phyloP scores from a whole-genome alignment of 257 asterid genomes.

The Thymus mandschuricus region DNA sequence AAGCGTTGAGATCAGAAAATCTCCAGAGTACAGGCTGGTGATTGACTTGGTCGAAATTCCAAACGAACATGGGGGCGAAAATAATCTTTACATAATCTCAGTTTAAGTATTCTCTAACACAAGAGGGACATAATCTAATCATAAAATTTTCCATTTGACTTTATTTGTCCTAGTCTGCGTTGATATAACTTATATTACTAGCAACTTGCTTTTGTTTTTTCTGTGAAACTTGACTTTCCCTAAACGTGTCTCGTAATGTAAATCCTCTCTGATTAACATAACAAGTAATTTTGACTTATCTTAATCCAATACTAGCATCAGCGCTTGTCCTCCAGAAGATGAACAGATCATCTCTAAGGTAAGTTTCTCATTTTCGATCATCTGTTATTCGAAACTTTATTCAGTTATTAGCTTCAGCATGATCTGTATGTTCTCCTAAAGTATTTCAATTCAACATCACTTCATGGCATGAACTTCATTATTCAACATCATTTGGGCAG shows the following conservation, averaged over 20 bases:
- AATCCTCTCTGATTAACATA: background rate
- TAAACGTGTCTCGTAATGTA: background rate
- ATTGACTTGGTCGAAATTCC: background rate
- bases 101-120: background rate
- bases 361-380: background rate
- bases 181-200: background rate
- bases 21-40: background rate
- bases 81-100: background rate
- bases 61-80: background rate
- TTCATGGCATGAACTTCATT: background rate
- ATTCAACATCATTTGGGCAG: background rate
- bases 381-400: background rate
- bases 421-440: background rate
- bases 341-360: slow-evolving; percentile 29
- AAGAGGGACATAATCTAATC: background rate
- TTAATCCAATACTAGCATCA: background rate
- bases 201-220: slow-evolving; percentile 27
- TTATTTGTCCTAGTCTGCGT: background rate
- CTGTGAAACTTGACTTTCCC: background rate
- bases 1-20: no score
- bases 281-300: background rate
- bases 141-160: slow-evolving; percentile 29
- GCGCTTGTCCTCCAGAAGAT: background rate
- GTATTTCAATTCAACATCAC: background rate
- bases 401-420: slow-evolving; percentile 9